Evolutionary conservation across 495 filamentous ascomycete species (phyloP).

Genomic region (Hyaloscypha hepaticicola): DNA sequence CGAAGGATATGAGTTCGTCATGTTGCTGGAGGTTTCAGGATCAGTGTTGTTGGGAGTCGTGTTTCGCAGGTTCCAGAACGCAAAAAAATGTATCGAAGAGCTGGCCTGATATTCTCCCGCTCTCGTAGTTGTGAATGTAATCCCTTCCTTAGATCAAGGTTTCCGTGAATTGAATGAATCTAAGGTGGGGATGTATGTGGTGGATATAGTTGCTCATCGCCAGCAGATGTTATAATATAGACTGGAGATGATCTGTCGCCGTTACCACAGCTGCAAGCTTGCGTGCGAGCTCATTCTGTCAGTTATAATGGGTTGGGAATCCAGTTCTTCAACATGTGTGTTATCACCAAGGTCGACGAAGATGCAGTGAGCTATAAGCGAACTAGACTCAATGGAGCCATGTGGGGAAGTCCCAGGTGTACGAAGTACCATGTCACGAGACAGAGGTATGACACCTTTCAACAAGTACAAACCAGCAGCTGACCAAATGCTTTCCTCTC

Average conservation of each 20-base stretch:
- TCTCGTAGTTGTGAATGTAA: constrained; percentile 2
- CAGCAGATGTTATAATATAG: constrained; percentile 13
- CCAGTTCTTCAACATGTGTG: constrained; percentile 20
- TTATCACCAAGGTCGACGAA: constrained; percentile 17
- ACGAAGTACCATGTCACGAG: constrained; percentile 12
- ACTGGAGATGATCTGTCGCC: constrained; percentile 13
- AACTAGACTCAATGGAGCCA: constrained; percentile 3
- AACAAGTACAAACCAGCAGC: background rate
- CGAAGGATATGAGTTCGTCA: constrained; percentile 35
- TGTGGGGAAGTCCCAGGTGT: constrained; percentile 7
- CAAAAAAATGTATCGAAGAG: background rate
- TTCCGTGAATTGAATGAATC: constrained; percentile 14
- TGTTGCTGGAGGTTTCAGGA: background rate
- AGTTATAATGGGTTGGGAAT: constrained; percentile 13
- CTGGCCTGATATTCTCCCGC: background rate
- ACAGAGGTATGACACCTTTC: constrained; percentile 3
- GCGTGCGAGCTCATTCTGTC: constrained; percentile 21
- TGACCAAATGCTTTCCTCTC: background rate
- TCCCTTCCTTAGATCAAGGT: constrained; percentile 12
- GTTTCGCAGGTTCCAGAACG: background rate
- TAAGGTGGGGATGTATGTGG: constrained; percentile 25
- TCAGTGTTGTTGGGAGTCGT: constrained; percentile 4
- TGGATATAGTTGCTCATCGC: constrained; percentile 24
- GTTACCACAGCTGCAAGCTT: constrained; percentile 25
- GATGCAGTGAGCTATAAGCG: background rate